Conservation (phyloP, 2,329 filamentous ascomycete genomes). For the Biscogniauxia mediterranea region DNA sequence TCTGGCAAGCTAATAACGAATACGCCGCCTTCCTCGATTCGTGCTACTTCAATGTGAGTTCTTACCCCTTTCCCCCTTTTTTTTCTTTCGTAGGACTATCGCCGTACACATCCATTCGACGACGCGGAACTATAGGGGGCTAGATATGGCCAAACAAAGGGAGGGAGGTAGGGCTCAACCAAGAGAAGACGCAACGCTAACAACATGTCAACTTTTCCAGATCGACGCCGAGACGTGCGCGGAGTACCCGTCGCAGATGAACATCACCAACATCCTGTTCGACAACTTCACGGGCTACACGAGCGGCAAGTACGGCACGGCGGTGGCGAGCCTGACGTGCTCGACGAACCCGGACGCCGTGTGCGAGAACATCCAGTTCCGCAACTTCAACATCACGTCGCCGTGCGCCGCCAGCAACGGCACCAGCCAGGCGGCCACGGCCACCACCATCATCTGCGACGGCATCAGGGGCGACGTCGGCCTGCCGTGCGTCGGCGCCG, state of each 20-base stretch:
- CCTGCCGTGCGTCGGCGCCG: slow-evolving; percentile 35
- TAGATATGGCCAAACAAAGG: no score
- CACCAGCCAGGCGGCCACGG: slow-evolving; percentile 28
- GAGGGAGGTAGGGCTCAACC: no score
- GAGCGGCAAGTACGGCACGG: slow-evolving; percentile 53
- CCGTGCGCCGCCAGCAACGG: slow-evolving; percentile 40
- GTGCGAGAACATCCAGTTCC: slow-evolving; percentile 54
- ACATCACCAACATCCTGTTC: slow-evolving; percentile 58
- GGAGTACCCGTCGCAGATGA: slow-evolving; percentile 53
- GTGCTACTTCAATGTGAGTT: slow-evolving; percentile 59
- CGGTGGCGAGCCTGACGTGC: slow-evolving; percentile 55
- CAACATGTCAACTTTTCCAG: slow-evolving; percentile 14
- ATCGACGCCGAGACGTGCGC: slow-evolving; percentile 48
- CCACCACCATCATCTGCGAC: slow-evolving; percentile 50
- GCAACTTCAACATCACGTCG: slow-evolving; percentile 53
- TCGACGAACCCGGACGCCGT: slow-evolving; percentile 51
- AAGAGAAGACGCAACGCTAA: slow-evolving; percentile 1
- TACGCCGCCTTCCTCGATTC: slow-evolving; percentile 58
- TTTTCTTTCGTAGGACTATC: neutral
- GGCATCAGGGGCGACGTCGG: slow-evolving; percentile 39
- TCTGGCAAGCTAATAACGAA: slow-evolving; percentile 58
- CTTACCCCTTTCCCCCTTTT: neutral
- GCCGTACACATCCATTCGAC: no score
- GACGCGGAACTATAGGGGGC: no score
- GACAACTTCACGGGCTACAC: slow-evolving; percentile 57